These are phyloP conservation scores for Aspergillus flavus DNA, from an alignment of 2,329 filamentous ascomycete genomes.

Conservation along the genomic window DNA sequence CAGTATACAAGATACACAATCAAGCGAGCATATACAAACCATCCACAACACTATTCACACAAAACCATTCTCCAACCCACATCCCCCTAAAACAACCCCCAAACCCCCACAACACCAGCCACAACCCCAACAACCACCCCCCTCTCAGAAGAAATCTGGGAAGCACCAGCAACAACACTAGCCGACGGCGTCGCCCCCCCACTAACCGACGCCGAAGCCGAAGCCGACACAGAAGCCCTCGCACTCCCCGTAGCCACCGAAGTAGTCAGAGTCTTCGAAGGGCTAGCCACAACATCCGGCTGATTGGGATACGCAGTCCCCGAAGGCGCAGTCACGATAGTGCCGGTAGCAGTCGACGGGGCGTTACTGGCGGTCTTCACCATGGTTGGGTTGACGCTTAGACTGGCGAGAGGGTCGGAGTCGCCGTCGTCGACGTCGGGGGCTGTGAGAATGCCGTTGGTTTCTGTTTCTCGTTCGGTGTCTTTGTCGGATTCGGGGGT, in stretches of 20 bases:
- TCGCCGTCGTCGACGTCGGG: slow-evolving; percentile 19
- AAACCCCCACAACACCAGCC: slow-evolving; percentile 2
- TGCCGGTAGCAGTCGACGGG: slow-evolving; percentile 8
- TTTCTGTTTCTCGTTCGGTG: slow-evolving; percentile 1
- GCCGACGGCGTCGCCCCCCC: not conserved
- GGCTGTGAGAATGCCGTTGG: slow-evolving; percentile 17
- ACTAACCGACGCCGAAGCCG: not conserved
- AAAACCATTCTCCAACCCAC: not conserved
- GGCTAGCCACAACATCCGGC: not conserved
- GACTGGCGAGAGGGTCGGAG: slow-evolving; percentile 20
- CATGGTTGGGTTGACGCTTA: slow-evolving; percentile 17
- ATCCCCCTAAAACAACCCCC: not conserved
- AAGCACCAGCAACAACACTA: not conserved
- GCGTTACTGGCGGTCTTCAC: slow-evolving; percentile 12
- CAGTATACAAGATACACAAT: not conserved
- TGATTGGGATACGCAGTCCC: not conserved
- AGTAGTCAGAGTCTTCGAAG: not conserved
- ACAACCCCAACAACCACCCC: slow-evolving; percentile 6
- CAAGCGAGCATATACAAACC: not conserved
- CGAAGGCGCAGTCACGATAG: slow-evolving; percentile 25
- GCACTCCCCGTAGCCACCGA: not conserved
- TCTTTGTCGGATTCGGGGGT: slow-evolving; percentile 17
- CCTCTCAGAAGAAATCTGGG: not conserved
- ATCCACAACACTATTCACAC: not conserved
- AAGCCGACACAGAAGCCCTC: slow-evolving; percentile 4